Evolutionary conservation across 768 basidiomycete genomes (phyloP).

Genomic region (Amanita muscaria): DNA sequence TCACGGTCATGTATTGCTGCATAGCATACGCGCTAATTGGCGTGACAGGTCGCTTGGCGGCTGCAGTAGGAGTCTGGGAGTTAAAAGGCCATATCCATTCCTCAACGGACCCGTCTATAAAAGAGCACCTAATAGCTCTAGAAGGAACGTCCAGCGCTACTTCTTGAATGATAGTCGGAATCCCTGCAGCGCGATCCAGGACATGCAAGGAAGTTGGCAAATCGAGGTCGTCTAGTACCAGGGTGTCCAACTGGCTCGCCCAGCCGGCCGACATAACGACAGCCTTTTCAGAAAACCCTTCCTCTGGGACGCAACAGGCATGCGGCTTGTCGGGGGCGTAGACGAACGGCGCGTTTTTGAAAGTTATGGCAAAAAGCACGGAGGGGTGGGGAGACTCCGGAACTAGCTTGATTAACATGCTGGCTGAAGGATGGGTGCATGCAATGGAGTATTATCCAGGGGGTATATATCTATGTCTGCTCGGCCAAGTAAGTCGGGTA

Average conservation of each 20-base stretch:
- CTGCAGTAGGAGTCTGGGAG: conserved; percentile 19
- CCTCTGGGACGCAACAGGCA: conserved; percentile 22
- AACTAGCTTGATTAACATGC: conserved; percentile 52
- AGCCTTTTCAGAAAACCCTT: conserved; percentile 11
- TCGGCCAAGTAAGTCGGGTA: background rate
- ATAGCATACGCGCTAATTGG: background rate
- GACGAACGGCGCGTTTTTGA: conserved; percentile 37
- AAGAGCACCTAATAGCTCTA: conserved; percentile 39
- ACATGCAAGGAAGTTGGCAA: conserved; percentile 44
- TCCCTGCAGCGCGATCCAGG: conserved; percentile 51
- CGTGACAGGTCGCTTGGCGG: background rate
- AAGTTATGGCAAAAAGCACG: conserved; percentile 51
- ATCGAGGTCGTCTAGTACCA: conserved; percentile 45
- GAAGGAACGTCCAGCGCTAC: conserved; percentile 52
- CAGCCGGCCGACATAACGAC: conserved; percentile 44
- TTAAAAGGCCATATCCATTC: conserved; percentile 31
- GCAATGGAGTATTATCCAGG: conserved; percentile 7
- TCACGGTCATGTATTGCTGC: conserved; percentile 28
- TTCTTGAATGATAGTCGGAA: conserved; percentile 45
- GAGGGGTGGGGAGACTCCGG: conserved; percentile 36
- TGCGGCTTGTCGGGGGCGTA: conserved; percentile 13
- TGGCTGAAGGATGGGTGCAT: conserved; percentile 5
- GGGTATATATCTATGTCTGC: background rate
- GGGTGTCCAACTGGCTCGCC: conserved; percentile 42
- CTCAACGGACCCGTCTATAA: conserved; percentile 46